Evolutionary conservation across 805 yeast species (phyloP).

Genomic region (Dipodascopsis uninucleata): DNA sequence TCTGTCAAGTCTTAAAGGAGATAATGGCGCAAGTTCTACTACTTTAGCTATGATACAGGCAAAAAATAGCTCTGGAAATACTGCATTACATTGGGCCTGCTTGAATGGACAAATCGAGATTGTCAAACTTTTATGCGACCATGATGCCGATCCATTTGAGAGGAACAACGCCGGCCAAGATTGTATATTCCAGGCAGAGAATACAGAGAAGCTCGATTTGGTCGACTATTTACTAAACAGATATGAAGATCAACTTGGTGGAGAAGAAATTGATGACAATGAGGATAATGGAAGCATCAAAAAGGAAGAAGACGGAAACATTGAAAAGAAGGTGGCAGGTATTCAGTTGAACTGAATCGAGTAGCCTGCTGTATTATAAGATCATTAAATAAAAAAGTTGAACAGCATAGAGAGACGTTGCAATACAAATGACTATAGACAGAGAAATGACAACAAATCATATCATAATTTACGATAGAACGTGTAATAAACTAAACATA

Average conservation of each 20-base stretch:
- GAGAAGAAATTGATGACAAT: slow-evolving; percentile 43
- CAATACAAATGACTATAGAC: no score
- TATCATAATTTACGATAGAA: no score
- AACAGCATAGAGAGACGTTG: no score
- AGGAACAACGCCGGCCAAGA: slow-evolving; percentile 78
- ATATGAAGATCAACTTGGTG: slow-evolving; percentile 57
- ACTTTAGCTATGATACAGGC: slow-evolving; percentile 41
- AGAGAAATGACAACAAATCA: no score
- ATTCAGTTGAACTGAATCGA: no score
- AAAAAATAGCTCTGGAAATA: slow-evolving; percentile 80
- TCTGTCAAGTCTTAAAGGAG: slow-evolving; percentile 7
- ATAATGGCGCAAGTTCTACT: no score
- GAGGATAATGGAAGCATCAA: slow-evolving; percentile 3
- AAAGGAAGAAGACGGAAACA: not conserved
- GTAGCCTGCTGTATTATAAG: no score
- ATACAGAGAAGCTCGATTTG: slow-evolving; percentile 66
- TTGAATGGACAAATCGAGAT: slow-evolving; percentile 76
- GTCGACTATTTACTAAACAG: slow-evolving; percentile 73
- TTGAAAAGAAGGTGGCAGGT: no score
- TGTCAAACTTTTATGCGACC: slow-evolving; percentile 67
- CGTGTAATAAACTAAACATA: no score
- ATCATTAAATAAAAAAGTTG: no score
- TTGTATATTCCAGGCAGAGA: slow-evolving; percentile 84
- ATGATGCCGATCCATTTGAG: slow-evolving; percentile 76
- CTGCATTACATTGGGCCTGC: slow-evolving; percentile 96